phyloP scores from a whole-genome alignment of 768 basidiomycete genomes.

The Podaxis pistillaris region DNA sequence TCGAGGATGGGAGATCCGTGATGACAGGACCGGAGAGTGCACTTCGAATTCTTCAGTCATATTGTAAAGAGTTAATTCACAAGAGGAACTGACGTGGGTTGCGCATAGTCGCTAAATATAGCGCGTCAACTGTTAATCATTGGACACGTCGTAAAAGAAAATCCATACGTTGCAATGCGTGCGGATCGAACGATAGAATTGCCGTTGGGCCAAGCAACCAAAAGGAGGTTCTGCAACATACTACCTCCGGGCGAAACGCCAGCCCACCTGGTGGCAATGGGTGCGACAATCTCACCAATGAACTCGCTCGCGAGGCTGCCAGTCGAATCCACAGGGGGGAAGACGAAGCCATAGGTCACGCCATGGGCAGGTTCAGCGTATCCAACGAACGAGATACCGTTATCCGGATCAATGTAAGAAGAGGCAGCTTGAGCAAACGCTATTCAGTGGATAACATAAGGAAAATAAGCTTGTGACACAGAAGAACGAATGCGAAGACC shows the following conservation, averaged over 20 bases:
- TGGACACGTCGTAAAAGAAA: background rate
- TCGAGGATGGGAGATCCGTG: conserved; percentile 44
- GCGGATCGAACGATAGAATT: conserved; percentile 50
- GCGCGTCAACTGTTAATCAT: background rate
- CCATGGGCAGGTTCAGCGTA: conserved; percentile 38
- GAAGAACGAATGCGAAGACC: background rate
- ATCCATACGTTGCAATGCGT: conserved; percentile 51
- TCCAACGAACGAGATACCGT: conserved; percentile 54
- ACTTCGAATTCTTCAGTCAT: background rate
- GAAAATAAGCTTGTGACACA: background rate
- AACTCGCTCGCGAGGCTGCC: conserved; percentile 49
- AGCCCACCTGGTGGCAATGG: conserved; percentile 52
- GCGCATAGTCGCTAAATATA: conserved; percentile 43
- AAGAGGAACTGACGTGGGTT: conserved; percentile 39
- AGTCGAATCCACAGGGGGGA: conserved; percentile 46
- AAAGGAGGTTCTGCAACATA: conserved; percentile 54
- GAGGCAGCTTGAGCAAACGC: conserved; percentile 35
- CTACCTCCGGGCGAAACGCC: conserved; percentile 52
- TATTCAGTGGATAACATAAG: background rate
- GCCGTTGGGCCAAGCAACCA: conserved; percentile 64
- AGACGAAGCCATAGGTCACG: conserved; percentile 48
- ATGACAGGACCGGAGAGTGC: conserved; percentile 40
- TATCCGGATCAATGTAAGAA: conserved; percentile 41
- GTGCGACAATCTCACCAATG: conserved; percentile 61
- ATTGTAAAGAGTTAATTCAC: background rate